phyloP scores from a whole-genome alignment of 352 stramenopile species.

The Phytophthora hibernalis region DNA sequence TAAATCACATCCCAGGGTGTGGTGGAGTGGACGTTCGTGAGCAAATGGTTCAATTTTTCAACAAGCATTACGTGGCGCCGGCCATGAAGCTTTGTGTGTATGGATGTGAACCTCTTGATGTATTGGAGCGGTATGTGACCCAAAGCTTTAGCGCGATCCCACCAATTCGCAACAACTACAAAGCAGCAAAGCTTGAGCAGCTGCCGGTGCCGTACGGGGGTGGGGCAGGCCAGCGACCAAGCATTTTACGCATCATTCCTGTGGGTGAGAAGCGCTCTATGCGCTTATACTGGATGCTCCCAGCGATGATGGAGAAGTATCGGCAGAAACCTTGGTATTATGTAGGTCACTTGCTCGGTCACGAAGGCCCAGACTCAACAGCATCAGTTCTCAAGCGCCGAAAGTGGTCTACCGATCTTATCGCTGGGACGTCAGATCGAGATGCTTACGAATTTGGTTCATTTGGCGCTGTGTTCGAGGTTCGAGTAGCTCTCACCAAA shows the following conservation, averaged over 20 bases:
- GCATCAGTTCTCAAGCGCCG: slow-evolving; percentile 47
- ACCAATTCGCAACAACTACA: background rate
- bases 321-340: slow-evolving; percentile 64
- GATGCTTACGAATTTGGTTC: slow-evolving; percentile 73
- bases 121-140: slow-evolving; percentile 59
- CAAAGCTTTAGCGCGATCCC: slow-evolving; percentile 61
- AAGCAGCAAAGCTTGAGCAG: slow-evolving; percentile 10
- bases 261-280: slow-evolving; percentile 55
- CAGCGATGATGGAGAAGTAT: slow-evolving; percentile 50
- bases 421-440: slow-evolving; percentile 52
- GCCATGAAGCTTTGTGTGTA: slow-evolving; percentile 82
- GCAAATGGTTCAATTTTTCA: slow-evolving; percentile 66
- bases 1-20: slow-evolving; percentile 46
- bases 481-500: slow-evolving; percentile 57
- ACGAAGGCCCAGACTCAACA: slow-evolving; percentile 59
- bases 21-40: slow-evolving; percentile 58
- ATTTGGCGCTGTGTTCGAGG: slow-evolving; percentile 64
- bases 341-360: slow-evolving; percentile 54
- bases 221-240: slow-evolving; percentile 36
- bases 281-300: slow-evolving; percentile 60
- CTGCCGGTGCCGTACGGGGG: slow-evolving; percentile 36
- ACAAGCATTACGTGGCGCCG: slow-evolving; percentile 59
- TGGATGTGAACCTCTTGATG: slow-evolving; percentile 64
- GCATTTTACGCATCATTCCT: slow-evolving; percentile 50
- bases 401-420: slow-evolving; percentile 55